A percentile compares a stretch with the other conserved stretches of the same genome.
phyloP scores from a whole-genome alignment of 495 filamentous ascomycete genomes.

The Penicillium soppii region DNA sequence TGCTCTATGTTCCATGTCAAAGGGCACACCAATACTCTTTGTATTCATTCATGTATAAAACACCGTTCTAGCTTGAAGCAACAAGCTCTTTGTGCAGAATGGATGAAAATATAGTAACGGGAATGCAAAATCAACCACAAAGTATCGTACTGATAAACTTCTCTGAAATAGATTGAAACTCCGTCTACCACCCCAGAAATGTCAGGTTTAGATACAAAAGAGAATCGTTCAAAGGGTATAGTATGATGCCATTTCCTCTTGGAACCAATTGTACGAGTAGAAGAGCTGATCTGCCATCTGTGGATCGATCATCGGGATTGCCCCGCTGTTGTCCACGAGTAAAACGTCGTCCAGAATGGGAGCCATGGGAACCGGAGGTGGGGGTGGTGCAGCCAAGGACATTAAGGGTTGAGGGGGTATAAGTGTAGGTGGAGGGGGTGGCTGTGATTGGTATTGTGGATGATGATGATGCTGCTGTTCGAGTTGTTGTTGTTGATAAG shows the following conservation, averaged over 20 bases:
- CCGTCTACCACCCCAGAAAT: conserved; percentile 2
- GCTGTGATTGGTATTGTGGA: conserved; percentile 14
- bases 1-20: no score
- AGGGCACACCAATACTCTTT: no score
- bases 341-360: conserved; percentile 45
- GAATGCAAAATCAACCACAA: not conserved
- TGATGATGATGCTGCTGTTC: conserved; percentile 26
- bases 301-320: conserved; percentile 38
- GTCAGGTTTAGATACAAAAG: conserved; percentile 2
- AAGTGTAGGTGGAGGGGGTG: conserved; percentile 22
- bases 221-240: conserved; percentile 37
- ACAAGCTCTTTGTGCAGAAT: no score
- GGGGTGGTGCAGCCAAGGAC: conserved; percentile 23
- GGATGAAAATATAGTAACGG: not conserved
- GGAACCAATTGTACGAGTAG: conserved; percentile 47
- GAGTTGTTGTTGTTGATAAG: conserved; percentile 35
- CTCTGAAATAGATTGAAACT: not conserved
- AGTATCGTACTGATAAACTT: not conserved
- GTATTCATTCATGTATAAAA: no score
- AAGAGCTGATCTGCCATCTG: conserved; percentile 44
- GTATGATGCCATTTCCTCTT: conserved; percentile 46
- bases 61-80: no score
- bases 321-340: conserved; percentile 36
- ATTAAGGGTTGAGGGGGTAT: conserved; percentile 23
- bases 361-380: conserved; percentile 40